Conservation (phyloP, 2,329 filamentous ascomycete genomes). For the Penicillium sp. region DNA sequence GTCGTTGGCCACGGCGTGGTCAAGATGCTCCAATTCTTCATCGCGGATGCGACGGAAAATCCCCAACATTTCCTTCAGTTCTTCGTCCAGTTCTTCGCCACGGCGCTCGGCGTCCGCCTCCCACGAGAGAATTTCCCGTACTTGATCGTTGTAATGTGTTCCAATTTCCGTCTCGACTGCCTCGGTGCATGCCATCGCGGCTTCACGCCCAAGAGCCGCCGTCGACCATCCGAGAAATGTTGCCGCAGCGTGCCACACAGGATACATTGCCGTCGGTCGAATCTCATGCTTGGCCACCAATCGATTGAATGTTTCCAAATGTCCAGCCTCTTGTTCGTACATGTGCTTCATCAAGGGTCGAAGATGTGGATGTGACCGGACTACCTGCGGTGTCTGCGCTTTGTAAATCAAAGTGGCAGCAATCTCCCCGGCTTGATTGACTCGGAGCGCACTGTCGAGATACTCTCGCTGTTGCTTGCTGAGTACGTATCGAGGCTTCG, state of each 20-base stretch:
- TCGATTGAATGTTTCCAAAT: slow-evolving; percentile 78
- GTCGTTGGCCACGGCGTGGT: slow-evolving; percentile 90
- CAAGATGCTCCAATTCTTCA: slow-evolving; percentile 93
- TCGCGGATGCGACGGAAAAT: slow-evolving; percentile 81
- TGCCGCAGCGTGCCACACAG: slow-evolving; percentile 76
- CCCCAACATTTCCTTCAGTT: slow-evolving; percentile 65
- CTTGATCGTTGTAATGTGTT: slow-evolving; percentile 89
- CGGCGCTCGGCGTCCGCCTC: slow-evolving; percentile 65
- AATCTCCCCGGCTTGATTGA: slow-evolving; percentile 97
- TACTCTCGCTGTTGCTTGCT: slow-evolving; percentile 66
- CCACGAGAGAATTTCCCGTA: slow-evolving; percentile 75
- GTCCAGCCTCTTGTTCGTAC: slow-evolving; percentile 91
- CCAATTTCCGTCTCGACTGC: slow-evolving; percentile 98
- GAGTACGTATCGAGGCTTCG: slow-evolving; percentile 49
- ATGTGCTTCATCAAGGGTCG: slow-evolving; percentile 92
- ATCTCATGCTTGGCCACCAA: slow-evolving; percentile 81
- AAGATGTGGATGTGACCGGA: slow-evolving; percentile 76
- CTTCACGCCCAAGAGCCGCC: slow-evolving; percentile 80
- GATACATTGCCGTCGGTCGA: slow-evolving; percentile 87
- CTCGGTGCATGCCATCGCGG: slow-evolving; percentile 97
- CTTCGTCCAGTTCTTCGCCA: slow-evolving; percentile 73
- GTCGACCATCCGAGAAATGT: slow-evolving; percentile 83
- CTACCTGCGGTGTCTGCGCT: slow-evolving; percentile 75
- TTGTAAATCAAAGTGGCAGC: slow-evolving; percentile 92
- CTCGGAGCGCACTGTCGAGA: slow-evolving; percentile 74